phyloP scores from a whole-genome alignment of 805 yeast genomes.

The Myxozyma vanderwaltii region DNA sequence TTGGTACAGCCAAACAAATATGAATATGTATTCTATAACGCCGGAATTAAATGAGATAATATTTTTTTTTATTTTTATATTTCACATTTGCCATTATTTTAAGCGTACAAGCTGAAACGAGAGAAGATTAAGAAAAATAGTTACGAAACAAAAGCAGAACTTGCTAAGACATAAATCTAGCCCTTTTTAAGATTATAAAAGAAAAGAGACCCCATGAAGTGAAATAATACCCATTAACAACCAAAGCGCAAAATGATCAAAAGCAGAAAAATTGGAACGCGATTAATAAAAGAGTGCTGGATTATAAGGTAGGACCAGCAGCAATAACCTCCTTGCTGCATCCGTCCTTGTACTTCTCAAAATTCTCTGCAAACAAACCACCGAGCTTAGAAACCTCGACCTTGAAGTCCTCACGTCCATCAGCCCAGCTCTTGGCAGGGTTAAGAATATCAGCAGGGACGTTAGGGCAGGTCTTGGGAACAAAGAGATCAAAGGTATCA shows the following conservation, averaged over 20 bases:
- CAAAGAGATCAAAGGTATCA: constrained; percentile 82
- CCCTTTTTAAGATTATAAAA: too few relatives aligned
- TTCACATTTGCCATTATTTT: too few relatives aligned
- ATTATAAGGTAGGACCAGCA: constrained; percentile 74
- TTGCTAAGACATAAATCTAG: too few relatives aligned
- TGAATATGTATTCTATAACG: too few relatives aligned
- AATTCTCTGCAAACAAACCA: constrained; percentile 78
- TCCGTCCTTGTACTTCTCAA: constrained; percentile 76
- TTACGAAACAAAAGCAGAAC: too few relatives aligned
- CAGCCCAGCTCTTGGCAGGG: constrained; percentile 81
- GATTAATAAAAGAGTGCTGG: neutral
- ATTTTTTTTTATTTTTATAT: too few relatives aligned
- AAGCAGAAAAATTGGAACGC: neutral
- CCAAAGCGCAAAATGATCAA: neutral
- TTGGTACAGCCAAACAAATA: too few relatives aligned
- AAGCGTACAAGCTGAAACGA: too few relatives aligned
- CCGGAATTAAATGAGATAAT: too few relatives aligned
- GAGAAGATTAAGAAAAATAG: too few relatives aligned
- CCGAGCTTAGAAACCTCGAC: constrained; percentile 69
- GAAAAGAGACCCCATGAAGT: neutral
- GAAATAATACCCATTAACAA: neutral
- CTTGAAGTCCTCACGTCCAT: constrained; percentile 55
- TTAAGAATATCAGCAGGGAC: constrained; percentile 85
- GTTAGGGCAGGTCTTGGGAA: constrained; percentile 78
- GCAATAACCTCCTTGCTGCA: constrained; percentile 85